Evolutionary conservation across 1,284 basidiomycete species (phyloP), one percentile per base, ranked within the genome.

Genomic region (Apiotrichum porosum): DNA sequence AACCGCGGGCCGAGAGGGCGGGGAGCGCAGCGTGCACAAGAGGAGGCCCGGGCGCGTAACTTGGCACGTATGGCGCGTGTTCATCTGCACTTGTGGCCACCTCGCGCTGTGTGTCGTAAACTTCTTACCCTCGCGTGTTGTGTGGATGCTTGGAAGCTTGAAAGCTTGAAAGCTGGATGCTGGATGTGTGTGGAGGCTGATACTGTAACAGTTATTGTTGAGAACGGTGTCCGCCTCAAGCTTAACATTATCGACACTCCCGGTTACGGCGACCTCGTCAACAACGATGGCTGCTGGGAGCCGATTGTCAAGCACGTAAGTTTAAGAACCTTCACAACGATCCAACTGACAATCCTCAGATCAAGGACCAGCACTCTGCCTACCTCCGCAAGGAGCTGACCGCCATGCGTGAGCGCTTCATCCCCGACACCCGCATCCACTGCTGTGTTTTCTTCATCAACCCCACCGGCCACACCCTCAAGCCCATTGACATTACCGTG

Each of bases 231-330:
- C 52, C 86, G 85, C 70, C 83, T 98, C 54, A 83, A 89, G 48
- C 78, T 98, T 63, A 98, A 98, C 81, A 97, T 98, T 59, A 91
- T 98, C 62, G 95, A 98, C 75, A 98, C 95, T 6, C 94, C 94
- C 46, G 94, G 95, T 32, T 98, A 95, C 67, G 95, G 93, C 46
- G 95, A 98, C 79, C 88, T 93, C 67, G 84, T 98, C 71, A 97
- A 98, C 82, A 98, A 98, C 73, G 95, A 98, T 73, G 88, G 88
- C 74, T 97, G 95, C 81, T 98, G 94, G 94, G 94, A 98, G 69
- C 88, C 94, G 24, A 97, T 97, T 64, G 81, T 97, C 74, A 95
- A 95, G 77, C 95, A 97, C 76, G 97, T 97, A 77, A 88, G 66
- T 61, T n/a, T 1, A 15, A 13, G 12, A 3, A 19, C 1, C 3